These are phyloP conservation scores for Rubia peregrina DNA, from an alignment of 305 asterid genomes.

Conservation along the genomic window DNA sequence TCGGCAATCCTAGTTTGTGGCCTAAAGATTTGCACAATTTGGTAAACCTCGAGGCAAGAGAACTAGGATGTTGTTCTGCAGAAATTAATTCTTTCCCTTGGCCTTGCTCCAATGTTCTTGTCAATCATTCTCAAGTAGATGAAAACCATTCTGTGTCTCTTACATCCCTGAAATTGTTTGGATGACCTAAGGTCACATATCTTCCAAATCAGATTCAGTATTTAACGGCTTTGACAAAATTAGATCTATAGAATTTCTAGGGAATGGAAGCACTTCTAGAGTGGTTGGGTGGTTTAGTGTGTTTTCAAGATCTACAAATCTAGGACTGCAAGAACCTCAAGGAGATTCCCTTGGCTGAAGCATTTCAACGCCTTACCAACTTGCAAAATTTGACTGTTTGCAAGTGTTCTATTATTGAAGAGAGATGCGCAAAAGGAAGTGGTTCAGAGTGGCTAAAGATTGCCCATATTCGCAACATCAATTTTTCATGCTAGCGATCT, in stretches of 20 bases:
- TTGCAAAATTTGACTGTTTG: not conserved
- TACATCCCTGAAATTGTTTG: not conserved
- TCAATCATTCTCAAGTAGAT: not conserved
- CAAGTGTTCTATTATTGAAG: not conserved
- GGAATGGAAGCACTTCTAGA: conserved; percentile 9
- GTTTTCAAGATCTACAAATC: not conserved
- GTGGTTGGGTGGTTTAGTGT: conserved; percentile 1
- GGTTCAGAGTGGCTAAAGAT: conserved; percentile 3
- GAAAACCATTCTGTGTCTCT: not conserved
- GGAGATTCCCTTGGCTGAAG: conserved; percentile 3
- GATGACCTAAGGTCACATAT: not conserved
- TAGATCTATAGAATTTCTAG: not conserved
- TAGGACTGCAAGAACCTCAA: not conserved
- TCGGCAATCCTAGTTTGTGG: not conserved
- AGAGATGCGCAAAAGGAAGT: not conserved
- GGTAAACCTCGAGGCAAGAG: not conserved
- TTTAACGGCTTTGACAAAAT: not conserved
- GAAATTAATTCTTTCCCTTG: conserved; percentile 3
- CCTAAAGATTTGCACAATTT: not conserved
- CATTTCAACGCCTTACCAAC: conserved; percentile 11
- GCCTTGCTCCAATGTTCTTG: not conserved
- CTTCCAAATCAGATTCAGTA: conserved; percentile 13
- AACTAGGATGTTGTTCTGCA: not conserved
- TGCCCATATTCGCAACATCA: not conserved
- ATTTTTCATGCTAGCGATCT: not conserved